These are phyloP conservation scores for Pseudogymnoascus sp. DNA, from an alignment of 2,329 filamentous ascomycete species.

Conservation along the genomic window DNA sequence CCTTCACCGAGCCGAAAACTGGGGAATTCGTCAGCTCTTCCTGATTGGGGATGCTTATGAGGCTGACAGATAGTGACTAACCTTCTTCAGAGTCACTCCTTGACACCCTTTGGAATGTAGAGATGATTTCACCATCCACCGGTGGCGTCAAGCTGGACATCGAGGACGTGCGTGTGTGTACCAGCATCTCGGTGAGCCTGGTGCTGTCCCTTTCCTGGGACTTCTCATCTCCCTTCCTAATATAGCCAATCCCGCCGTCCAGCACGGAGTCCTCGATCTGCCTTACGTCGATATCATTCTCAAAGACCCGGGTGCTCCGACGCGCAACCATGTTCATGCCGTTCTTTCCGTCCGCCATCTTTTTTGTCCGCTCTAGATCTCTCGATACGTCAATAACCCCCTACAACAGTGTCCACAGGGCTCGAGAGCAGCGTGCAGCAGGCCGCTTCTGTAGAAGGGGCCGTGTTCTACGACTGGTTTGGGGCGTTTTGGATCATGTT, in stretches of 20 bases:
- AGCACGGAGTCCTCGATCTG: neutral
- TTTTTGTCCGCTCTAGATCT: neutral
- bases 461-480: slow-evolving; percentile 4
- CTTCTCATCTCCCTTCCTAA: slow-evolving; percentile 3
- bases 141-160: neutral
- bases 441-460: slow-evolving; percentile 6
- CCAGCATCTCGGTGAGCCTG: neutral
- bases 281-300: slow-evolving; percentile 8
- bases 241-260: neutral
- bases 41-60: neutral
- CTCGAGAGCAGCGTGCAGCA: neutral
- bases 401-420: slow-evolving; percentile 8
- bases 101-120: neutral
- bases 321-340: slow-evolving; percentile 6
- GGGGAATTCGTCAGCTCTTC: neutral
- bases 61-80: neutral
- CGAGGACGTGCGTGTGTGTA: neutral
- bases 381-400: neutral
- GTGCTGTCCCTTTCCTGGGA: neutral
- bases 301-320: slow-evolving; percentile 8
- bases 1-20: neutral
- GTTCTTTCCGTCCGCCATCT: slow-evolving; percentile 7
- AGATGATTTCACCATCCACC: slow-evolving; percentile 2
- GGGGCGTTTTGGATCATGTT: slow-evolving; percentile 4
- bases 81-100: slow-evolving; percentile 5